These are phyloP conservation scores for Trametes cubensis DNA, from an alignment of 768 basidiomycete species.

Conservation along the genomic window DNA sequence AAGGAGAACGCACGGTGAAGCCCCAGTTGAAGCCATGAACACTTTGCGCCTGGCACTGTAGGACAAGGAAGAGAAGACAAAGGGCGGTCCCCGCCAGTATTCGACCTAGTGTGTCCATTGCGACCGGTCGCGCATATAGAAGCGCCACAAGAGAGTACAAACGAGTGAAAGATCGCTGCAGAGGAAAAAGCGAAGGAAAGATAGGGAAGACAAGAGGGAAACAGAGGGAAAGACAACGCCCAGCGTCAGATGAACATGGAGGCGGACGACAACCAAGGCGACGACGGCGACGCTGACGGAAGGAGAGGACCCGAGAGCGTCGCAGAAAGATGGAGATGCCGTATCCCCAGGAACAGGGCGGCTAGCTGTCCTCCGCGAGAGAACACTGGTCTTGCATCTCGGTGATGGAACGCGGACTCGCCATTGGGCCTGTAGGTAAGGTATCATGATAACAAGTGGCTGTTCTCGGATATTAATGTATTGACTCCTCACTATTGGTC, in stretches of 20 bases:
- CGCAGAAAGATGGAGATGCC: constrained; percentile 11
- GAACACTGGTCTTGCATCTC: constrained; percentile 3
- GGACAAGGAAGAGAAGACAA: constrained; percentile 5
- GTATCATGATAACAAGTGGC: constrained; percentile 12
- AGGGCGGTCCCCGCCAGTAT: constrained; percentile 15
- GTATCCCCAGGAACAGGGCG: constrained; percentile 14
- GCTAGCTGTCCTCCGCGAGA: constrained; percentile 8
- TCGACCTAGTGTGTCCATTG: constrained; percentile 24
- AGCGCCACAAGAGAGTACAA: neutral
- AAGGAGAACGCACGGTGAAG: neutral
- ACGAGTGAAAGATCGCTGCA: neutral
- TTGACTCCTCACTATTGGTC: neutral
- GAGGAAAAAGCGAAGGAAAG: neutral
- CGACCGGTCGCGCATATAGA: neutral
- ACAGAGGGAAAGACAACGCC: constrained; percentile 16
- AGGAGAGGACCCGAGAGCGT: neutral
- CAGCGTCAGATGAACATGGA: constrained; percentile 27
- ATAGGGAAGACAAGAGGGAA: neutral
- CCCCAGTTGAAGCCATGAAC: constrained; percentile 32
- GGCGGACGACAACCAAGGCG: constrained; percentile 23
- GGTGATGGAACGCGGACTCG: constrained; percentile 2
- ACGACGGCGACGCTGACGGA: neutral
- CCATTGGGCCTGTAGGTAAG: constrained; percentile 5
- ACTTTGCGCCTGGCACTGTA: constrained; percentile 9
- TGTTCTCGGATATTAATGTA: constrained; percentile 8